Percentiles rank a stretch among this genome's conserved stretches.
phyloP scores from a whole-genome alignment of 306 rosid genomes.

The Quercus ilex region DNA sequence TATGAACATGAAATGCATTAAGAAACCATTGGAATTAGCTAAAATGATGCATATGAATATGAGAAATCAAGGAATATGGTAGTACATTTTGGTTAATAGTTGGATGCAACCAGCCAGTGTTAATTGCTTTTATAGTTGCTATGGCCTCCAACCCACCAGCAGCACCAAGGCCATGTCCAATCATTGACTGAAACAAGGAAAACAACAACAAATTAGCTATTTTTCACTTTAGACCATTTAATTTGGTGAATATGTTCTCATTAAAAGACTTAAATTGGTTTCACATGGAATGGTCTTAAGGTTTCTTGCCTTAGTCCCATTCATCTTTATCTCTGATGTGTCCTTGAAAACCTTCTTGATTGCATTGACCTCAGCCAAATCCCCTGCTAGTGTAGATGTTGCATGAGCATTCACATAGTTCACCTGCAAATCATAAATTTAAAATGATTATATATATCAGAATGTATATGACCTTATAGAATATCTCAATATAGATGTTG shows the following conservation, averaged over 20 bases:
- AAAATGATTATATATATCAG: neutral
- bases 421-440: conserved; percentile 36
- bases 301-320: conserved; percentile 59
- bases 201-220: neutral
- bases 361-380: conserved; percentile 70
- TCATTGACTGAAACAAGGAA: conserved; percentile 56
- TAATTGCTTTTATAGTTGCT: conserved; percentile 70
- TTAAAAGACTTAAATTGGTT: neutral
- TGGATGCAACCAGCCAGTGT: conserved; percentile 75
- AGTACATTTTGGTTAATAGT: conserved; percentile 66
- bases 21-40: neutral
- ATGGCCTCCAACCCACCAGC: conserved; percentile 80
- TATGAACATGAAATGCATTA: neutral
- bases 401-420: conserved; percentile 86
- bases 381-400: conserved; percentile 71
- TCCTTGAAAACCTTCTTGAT: conserved; percentile 60
- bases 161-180: conserved; percentile 81
- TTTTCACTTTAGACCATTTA: neutral
- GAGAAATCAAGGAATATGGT: neutral
- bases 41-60: neutral
- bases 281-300: neutral
- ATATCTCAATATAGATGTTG: neutral
- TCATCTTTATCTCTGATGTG: conserved; percentile 63
- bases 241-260: neutral
- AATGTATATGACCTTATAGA: conserved; percentile 1